phyloP scores from a whole-genome alignment of 2,329 filamentous ascomycete genomes.

The Hypoxylon sp. region DNA sequence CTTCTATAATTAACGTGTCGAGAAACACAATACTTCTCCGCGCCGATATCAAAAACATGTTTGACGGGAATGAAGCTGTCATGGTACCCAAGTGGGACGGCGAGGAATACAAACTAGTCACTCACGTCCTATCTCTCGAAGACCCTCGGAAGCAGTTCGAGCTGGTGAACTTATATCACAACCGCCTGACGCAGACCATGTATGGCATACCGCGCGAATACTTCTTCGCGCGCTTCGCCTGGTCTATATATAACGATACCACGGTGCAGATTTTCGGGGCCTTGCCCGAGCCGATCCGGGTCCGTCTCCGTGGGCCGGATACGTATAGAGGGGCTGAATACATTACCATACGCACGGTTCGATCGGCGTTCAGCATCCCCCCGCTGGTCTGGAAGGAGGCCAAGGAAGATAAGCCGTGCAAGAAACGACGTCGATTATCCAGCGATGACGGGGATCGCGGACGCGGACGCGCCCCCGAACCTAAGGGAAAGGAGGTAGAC shows the following conservation, averaged over 20 bases:
- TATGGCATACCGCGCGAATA: conserved; percentile 1
- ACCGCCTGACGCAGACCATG: not conserved
- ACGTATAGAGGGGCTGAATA: too few species aligned
- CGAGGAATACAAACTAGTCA: conserved; percentile 1
- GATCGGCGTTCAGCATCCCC: too few species aligned
- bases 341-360: too few species aligned
- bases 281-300: too few species aligned
- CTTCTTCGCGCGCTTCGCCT: conserved; percentile 26
- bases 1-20: not conserved
- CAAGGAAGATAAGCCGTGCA: too few species aligned
- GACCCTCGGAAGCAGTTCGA: not conserved
- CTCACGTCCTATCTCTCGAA: conserved; percentile 2
- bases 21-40: conserved; percentile 7
- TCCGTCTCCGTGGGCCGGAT: too few species aligned
- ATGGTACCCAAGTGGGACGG: conserved; percentile 15
- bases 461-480: too few species aligned
- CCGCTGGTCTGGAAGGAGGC: too few species aligned
- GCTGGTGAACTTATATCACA: conserved; percentile 5
- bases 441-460: too few species aligned
- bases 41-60: conserved; percentile 10
- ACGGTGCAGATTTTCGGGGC: not conserved
- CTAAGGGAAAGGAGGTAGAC: too few species aligned
- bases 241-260: conserved; percentile 11
- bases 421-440: too few species aligned
- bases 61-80: conserved; percentile 3